Evolutionary conservation across 192 early-diverging fungal genomes (phyloP), one percentile per base, ranked within the genome.

Genomic region (Dispira simplex): DNA sequence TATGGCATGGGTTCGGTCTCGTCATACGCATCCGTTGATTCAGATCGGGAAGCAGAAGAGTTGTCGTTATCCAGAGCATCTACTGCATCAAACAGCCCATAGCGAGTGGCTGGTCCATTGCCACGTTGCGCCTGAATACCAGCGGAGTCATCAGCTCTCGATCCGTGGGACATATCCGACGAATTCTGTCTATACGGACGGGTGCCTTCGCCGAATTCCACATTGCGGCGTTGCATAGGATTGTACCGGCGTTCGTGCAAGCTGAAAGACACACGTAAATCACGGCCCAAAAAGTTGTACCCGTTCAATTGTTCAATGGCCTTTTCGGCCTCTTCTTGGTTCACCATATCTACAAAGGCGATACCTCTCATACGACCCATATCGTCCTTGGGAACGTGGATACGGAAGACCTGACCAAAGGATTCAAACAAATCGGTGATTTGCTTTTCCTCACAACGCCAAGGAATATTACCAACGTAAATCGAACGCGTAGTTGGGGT

Each of bases 271-370:
- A 56, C 54, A 9, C 54, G 54, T 14, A 56, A 28, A 25, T 56
- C 54, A 25, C 54, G 54, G 21, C 54, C 54, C 18, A 56, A 28
- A 28, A 56, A 56, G 54, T 26, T 56, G 54, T 56, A 56, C 12
- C 54, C 54, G 21, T 56, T 56, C 20, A 56, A 28, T 28, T 56
- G 13, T 28, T 21, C 54, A 28, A 56, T 56, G 25, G 54, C 54
- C 54, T 14, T 21, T 14, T 56, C 54, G 8, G 54, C 54, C 25
- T 3, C 54, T 28, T 56, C 54, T 8, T 56, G 25, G 9, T 21
- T 21, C 25, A 28, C 54, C 54, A 56, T 56, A 21, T 56, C 54
- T 13, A 56, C 25, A 26, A 56, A 56, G 14, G 20, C 54, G 21
- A 56, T 25, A 21, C 54, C 54, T 28, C 28, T 3, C 25, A 56